These are phyloP conservation scores for Aegilops umbellulata DNA, from an alignment of 176 grass and related monocot species.

Conservation along the genomic window DNA sequence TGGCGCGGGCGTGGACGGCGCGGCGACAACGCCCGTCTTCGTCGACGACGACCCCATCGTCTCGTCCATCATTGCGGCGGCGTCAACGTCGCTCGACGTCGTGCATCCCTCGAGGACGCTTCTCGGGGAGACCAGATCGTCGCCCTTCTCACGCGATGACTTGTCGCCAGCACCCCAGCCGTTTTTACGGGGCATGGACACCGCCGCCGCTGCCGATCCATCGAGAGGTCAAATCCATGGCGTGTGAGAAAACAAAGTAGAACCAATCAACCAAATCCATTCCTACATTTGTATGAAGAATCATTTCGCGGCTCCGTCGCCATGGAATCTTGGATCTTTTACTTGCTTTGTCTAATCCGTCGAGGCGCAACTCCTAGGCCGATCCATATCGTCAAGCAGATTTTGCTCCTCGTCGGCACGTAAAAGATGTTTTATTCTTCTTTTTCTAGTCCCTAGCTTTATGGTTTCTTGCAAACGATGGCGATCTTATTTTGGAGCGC, in stretches of 20 bases:
- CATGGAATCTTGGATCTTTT: neutral
- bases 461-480: neutral
- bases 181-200: neutral
- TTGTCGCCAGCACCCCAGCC: neutral
- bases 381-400: neutral
- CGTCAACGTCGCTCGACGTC: neutral
- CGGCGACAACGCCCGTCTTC: too few relatives aligned
- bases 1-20: neutral
- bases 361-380: neutral
- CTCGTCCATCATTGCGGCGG: neutral
- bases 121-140: conserved; percentile 21
- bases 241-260: neutral
- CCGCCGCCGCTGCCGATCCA: neutral
- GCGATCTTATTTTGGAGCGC: neutral
- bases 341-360: neutral
- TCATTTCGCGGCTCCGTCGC: neutral
- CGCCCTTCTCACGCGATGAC: neutral
- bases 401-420: neutral
- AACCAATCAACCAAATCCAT: neutral
- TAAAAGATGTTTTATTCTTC: neutral
- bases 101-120: conserved; percentile 28
- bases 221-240: neutral
- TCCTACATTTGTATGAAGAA: neutral
- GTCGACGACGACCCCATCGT: neutral
- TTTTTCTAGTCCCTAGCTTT: neutral